phyloP scores from a whole-genome alignment of 2,329 filamentous ascomycete genomes.

The Pseudogymnoascus sp. region DNA sequence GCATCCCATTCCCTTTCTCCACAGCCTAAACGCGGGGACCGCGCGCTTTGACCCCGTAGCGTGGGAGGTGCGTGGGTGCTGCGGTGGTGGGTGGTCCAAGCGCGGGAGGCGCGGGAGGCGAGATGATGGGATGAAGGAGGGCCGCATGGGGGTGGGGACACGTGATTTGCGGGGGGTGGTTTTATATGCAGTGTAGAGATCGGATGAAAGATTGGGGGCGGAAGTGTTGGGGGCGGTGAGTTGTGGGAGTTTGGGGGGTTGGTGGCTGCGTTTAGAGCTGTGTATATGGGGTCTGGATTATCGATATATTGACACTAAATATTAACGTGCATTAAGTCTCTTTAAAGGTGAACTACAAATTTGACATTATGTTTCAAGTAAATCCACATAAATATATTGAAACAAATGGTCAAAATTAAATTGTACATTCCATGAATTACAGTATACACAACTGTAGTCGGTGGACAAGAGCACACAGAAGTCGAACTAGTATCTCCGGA shows the following conservation, averaged over 20 bases:
- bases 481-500: background rate
- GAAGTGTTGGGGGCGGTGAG: background rate
- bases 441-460: background rate
- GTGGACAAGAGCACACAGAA: background rate
- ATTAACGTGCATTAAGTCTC: background rate
- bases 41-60: constrained; percentile 2
- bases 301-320: too few species aligned
- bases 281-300: too few species aligned
- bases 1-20: background rate
- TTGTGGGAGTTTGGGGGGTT: background rate
- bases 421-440: background rate
- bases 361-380: background rate
- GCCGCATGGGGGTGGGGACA: background rate
- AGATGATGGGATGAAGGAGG: background rate
- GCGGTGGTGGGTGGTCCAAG: background rate
- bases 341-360: background rate
- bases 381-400: background rate
- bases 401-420: background rate
- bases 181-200: background rate
- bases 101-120: background rate
- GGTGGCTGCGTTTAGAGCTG: too few species aligned
- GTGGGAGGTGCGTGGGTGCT: background rate
- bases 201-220: background rate
- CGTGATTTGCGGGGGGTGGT: background rate
- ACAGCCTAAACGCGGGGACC: constrained; percentile 1